These are phyloP conservation scores for Onygenales sp. DNA, from an alignment of 2,329 filamentous ascomycete species.

Conservation along the genomic window DNA sequence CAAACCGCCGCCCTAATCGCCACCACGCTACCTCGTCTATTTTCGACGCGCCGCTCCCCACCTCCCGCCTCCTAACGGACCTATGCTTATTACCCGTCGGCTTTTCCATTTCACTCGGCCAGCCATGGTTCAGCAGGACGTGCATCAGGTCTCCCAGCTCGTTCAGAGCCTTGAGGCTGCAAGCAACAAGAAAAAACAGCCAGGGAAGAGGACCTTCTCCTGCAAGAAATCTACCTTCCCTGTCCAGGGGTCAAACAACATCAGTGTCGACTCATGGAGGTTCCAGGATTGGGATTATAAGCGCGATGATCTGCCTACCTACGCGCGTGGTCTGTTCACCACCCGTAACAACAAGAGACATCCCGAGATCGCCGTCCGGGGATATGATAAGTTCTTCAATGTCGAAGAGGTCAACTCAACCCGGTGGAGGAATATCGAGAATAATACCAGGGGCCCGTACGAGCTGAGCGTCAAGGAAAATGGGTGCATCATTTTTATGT, in stretches of 20 bases:
- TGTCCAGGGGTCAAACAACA: constrained; percentile 54
- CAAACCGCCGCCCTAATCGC: background rate
- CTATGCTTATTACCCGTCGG: background rate
- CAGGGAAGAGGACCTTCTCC: constrained; percentile 51
- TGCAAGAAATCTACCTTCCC: constrained; percentile 73
- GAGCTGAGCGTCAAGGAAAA: constrained; percentile 97
- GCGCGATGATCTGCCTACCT: constrained; percentile 71
- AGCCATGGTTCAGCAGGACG: constrained; percentile 58
- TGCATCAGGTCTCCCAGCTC: constrained; percentile 56
- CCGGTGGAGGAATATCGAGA: constrained; percentile 68
- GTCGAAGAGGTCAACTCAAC: constrained; percentile 72
- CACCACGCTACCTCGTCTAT: no score
- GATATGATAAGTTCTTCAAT: constrained; percentile 99
- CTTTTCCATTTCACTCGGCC: constrained; percentile 2
- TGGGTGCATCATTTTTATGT: constrained; percentile 98
- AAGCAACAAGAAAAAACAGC: constrained; percentile 41
- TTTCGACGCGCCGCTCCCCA: background rate
- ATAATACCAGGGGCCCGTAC: constrained; percentile 73
- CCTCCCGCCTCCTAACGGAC: background rate
- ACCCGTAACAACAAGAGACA: constrained; percentile 54
- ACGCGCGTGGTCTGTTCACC: constrained; percentile 92
- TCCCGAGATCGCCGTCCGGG: constrained; percentile 72
- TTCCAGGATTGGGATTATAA: constrained; percentile 97
- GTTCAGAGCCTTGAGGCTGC: constrained; percentile 53
- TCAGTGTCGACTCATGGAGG: constrained; percentile 80